Conservation (phyloP, 2,329 filamentous ascomycete genomes). For the Colletotrichum paranaense region DNA sequence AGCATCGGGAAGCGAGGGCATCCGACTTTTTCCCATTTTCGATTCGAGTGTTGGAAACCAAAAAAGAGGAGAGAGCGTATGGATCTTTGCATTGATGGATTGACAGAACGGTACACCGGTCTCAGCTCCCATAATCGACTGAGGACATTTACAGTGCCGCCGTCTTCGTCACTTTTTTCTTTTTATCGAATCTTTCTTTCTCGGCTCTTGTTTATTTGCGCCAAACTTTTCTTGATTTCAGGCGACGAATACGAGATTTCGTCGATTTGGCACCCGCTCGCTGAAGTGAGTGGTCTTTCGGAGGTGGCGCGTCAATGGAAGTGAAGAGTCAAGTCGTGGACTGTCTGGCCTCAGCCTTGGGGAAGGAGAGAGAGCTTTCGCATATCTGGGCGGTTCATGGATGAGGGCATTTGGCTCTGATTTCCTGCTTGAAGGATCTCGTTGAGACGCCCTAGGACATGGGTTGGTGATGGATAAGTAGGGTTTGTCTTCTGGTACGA, state of each 20-base stretch:
- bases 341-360: not conserved
- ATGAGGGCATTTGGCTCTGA: not conserved
- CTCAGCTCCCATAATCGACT: not conserved
- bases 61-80: conserved; percentile 3
- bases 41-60: conserved; percentile 19
- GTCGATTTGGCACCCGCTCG: not conserved
- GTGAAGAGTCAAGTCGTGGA: not conserved
- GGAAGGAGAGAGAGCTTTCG: not conserved
- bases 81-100: conserved; percentile 14
- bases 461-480: not conserved
- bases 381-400: not conserved
- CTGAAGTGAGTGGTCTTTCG: not conserved
- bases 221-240: not conserved
- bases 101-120: not conserved
- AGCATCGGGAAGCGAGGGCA: conserved; percentile 32
- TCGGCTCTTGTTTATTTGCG: not conserved
- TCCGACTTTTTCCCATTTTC: not conserved
- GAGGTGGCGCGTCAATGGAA: not conserved
- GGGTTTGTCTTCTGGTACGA: not conserved
- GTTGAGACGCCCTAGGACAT: not conserved
- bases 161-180: not conserved
- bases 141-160: not conserved
- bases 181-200: not conserved
- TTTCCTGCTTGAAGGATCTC: not conserved
- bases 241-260: not conserved